Conservation (phyloP, 805 yeast species). For the Candida michaelii region DNA sequence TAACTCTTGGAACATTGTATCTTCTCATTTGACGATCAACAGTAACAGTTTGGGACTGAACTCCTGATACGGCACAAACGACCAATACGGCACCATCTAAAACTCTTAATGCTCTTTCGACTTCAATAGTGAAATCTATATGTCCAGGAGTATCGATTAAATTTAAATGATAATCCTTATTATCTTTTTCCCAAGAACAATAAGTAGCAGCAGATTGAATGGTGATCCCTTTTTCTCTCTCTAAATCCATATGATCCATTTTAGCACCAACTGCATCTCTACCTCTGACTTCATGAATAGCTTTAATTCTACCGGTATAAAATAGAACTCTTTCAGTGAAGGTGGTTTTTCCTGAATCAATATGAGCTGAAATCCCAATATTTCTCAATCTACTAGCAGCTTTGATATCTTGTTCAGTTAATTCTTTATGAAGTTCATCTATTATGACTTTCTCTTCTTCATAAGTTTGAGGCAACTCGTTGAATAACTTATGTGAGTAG, state of each 20-base stretch:
- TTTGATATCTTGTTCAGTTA: constrained; percentile 52
- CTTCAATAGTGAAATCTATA: constrained; percentile 98
- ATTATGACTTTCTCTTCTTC: constrained; percentile 73
- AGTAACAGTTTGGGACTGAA: constrained; percentile 97
- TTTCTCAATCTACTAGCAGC: constrained; percentile 71
- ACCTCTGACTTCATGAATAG: constrained; percentile 96
- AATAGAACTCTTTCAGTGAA: constrained; percentile 95
- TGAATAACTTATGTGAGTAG: constrained; percentile 6
- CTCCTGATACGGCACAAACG: constrained; percentile 98
- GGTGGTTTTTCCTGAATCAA: constrained; percentile 97
- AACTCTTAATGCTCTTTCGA: constrained; percentile 97
- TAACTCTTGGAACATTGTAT: constrained; percentile 93
- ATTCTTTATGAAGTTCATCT: constrained; percentile 51
- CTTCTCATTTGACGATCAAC: constrained; percentile 99
- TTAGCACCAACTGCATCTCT: constrained; percentile 98
- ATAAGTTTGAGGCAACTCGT: constrained; percentile 45
- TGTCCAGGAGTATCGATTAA: constrained; percentile 98
- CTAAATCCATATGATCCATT: constrained; percentile 99
- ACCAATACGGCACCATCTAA: constrained; percentile 97
- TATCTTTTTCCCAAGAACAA: constrained; percentile 89
- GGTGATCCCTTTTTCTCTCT: constrained; percentile 97
- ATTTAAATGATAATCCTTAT: constrained; percentile 76
- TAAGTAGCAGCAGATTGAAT: constrained; percentile 98
- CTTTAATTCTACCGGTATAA: constrained; percentile 95
- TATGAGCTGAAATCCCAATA: constrained; percentile 97